Evolutionary conservation across 1,284 basidiomycete genomes (phyloP).

Genomic region (Dichomitus squalens): DNA sequence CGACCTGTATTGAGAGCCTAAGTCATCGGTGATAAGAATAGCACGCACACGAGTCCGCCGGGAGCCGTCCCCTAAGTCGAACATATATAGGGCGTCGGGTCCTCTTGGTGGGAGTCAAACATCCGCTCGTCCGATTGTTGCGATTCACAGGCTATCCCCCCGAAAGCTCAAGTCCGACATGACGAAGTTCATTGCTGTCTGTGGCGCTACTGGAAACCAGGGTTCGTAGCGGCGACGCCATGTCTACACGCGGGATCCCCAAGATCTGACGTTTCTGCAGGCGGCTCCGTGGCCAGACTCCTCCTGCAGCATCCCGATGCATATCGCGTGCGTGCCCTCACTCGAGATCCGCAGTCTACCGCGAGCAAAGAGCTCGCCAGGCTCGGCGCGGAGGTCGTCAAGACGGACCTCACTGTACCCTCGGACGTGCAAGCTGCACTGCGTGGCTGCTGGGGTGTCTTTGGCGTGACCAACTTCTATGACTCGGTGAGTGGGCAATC

Average conservation of each 20-base stretch:
- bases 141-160: no score
- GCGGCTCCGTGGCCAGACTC: constrained; percentile 25
- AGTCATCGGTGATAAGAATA: not conserved
- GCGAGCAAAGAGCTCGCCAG: constrained; percentile 17
- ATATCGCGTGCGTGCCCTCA: constrained; percentile 25
- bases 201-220: constrained; percentile 29
- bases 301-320: constrained; percentile 20
- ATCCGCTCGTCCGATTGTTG: no score
- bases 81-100: no score
- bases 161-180: constrained; percentile 2
- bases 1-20: not conserved
- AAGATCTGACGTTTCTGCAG: constrained; percentile 2
- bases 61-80: no score
- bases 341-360: constrained; percentile 19
- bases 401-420: constrained; percentile 24
- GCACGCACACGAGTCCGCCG: not conserved
- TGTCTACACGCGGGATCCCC: not conserved
- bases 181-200: constrained; percentile 25
- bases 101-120: no score
- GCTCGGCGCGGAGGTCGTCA: constrained; percentile 25
- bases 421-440: constrained; percentile 19
- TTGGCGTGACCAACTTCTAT: constrained; percentile 31
- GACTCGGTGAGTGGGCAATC: constrained; percentile 20
- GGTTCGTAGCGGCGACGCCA: constrained; percentile 3
- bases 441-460: constrained; percentile 29